Conservation (phyloP, 805 yeast genomes). For the Peterozyma xylosa region DNA sequence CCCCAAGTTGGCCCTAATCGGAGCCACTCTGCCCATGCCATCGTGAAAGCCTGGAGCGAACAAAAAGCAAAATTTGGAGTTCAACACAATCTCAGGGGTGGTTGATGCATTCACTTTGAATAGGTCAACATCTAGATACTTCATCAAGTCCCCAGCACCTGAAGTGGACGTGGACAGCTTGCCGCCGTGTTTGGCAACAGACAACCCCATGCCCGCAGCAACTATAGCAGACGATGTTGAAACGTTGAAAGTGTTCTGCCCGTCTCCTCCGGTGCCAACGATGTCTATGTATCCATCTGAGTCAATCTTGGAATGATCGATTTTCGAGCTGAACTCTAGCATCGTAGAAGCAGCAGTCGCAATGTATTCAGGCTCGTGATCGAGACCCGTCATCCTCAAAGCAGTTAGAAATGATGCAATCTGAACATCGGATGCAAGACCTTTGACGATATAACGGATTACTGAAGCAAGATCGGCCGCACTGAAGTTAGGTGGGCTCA, state of each 20-base stretch:
- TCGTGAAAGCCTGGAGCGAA: constrained; percentile 94
- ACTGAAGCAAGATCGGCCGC: constrained; percentile 61
- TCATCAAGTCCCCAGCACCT: constrained; percentile 88
- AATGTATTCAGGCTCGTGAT: constrained; percentile 72
- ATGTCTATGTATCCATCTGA: constrained; percentile 65
- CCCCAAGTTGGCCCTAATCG: constrained; percentile 70
- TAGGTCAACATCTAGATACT: constrained; percentile 76
- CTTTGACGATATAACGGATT: constrained; percentile 51
- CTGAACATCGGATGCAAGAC: constrained; percentile 60
- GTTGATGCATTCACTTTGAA: constrained; percentile 55
- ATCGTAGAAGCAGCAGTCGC: constrained; percentile 82
- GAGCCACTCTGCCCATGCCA: constrained; percentile 80
- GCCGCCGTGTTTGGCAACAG: constrained; percentile 94
- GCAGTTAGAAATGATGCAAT: constrained; percentile 76
- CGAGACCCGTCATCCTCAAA: constrained; percentile 64
- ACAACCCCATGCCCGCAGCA: constrained; percentile 80
- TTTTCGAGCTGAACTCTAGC: constrained; percentile 51
- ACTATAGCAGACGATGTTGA: constrained; percentile 93
- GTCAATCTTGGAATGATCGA: constrained; percentile 38
- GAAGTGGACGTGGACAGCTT: constrained; percentile 90
- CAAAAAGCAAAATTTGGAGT: constrained; percentile 54
- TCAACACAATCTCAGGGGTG: constrained; percentile 49
- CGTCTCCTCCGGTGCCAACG: constrained; percentile 99
- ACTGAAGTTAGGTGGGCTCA: constrained; percentile 52
- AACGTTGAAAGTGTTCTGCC: constrained; percentile 94